Evolutionary conservation across 2,329 filamentous ascomycete species (phyloP).

Genomic region (Coniochaeta sp.): DNA sequence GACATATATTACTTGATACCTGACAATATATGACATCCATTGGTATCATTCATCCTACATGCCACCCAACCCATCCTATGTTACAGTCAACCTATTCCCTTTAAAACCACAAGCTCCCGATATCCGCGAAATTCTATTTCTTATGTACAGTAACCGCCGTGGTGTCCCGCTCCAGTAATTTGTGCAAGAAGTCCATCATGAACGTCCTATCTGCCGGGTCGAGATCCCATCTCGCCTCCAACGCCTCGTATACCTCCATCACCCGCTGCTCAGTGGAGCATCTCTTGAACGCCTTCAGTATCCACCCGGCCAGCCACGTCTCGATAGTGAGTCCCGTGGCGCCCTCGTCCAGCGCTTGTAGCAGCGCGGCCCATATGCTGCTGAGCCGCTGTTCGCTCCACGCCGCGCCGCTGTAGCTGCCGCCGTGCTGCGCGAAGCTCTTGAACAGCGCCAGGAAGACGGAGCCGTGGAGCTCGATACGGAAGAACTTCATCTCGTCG

Average conservation of each 20-base stretch:
- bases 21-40: not conserved
- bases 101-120: constrained; percentile 2
- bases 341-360: constrained; percentile 42
- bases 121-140: not conserved
- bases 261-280: constrained; percentile 46
- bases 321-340: constrained; percentile 43
- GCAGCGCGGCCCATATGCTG: constrained; percentile 58
- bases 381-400: constrained; percentile 70
- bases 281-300: constrained; percentile 55
- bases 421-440: constrained; percentile 73
- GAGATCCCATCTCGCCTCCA: constrained; percentile 41
- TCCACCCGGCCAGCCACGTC: constrained; percentile 54
- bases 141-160: constrained; percentile 1
- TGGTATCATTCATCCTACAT: constrained; percentile 1
- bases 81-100: not conserved
- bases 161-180: constrained; percentile 26
- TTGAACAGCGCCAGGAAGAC: constrained; percentile 78
- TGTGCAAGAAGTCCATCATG: constrained; percentile 37
- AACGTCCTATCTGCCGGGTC: constrained; percentile 32
- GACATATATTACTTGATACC: not conserved
- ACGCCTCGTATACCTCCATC: constrained; percentile 43
- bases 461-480: constrained; percentile 63
- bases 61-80: not conserved
- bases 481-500: constrained; percentile 68
- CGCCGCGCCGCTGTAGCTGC: constrained; percentile 51